Evolutionary conservation across 441 rosid species (phyloP).

Genomic region (Kokia cookei): DNA sequence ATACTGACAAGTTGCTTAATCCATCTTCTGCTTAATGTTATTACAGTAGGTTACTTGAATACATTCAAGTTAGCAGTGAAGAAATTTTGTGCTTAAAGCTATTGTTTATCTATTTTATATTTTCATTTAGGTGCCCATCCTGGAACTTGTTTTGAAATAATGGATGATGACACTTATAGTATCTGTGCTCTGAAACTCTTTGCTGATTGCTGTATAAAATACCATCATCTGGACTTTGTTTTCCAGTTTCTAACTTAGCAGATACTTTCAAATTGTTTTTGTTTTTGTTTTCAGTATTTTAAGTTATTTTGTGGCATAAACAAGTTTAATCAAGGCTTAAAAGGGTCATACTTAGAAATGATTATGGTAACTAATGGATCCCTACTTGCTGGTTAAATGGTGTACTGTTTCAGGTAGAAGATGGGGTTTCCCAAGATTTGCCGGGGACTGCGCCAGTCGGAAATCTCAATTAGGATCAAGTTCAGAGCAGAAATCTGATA

Average conservation of each 20-base stretch:
- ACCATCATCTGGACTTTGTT: background rate
- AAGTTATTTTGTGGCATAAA: background rate
- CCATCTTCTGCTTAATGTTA: background rate
- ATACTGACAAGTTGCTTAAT: too few species aligned
- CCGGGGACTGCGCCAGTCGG: conserved; percentile 78
- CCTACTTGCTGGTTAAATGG: conserved; percentile 6
- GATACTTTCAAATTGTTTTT: background rate
- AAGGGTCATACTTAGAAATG: background rate
- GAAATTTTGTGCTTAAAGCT: background rate
- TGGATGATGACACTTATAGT: background rate
- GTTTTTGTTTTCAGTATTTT: background rate
- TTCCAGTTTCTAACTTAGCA: background rate
- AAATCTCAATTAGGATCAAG: conserved; percentile 54
- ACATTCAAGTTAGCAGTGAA: background rate
- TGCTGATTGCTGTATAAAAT: background rate
- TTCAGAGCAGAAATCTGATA: conserved; percentile 68
- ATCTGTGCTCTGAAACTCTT: background rate
- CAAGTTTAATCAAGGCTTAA: background rate
- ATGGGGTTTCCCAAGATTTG: conserved; percentile 86
- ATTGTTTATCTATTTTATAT: background rate
- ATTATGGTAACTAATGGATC: background rate
- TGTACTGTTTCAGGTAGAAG: conserved; percentile 50
- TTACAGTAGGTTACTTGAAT: background rate
- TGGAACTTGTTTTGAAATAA: background rate
- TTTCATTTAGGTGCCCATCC: background rate